phyloP scores from a whole-genome alignment of 306 rosid genomes.

The Dalbergia oliveri region DNA sequence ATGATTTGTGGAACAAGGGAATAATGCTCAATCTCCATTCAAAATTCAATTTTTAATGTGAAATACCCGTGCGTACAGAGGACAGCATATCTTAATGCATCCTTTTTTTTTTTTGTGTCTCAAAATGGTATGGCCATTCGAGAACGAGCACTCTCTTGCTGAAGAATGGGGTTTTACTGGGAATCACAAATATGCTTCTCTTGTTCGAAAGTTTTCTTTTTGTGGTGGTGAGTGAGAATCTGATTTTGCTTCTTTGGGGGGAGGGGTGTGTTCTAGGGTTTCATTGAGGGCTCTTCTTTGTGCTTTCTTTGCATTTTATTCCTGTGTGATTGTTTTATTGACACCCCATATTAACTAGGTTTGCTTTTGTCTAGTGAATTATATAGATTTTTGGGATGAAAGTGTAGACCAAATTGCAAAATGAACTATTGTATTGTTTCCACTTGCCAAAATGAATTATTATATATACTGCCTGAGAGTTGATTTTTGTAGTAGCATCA shows the following conservation, averaged over 20 bases:
- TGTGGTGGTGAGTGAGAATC: conserved; percentile 12
- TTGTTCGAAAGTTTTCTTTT: not conserved
- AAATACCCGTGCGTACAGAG: conserved; percentile 2
- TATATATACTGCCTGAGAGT: not conserved
- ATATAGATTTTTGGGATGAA: conserved; percentile 35
- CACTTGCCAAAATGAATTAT: conserved; percentile 2
- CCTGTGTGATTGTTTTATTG: conserved; percentile 18
- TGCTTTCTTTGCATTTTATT: conserved; percentile 2
- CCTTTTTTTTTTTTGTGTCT: conserved; percentile 13
- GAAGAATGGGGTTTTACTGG: conserved; percentile 45
- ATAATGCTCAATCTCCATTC: conserved; percentile 24
- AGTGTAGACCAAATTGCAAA: not conserved
- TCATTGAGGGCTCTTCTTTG: conserved; percentile 30
- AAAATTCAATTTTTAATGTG: conserved; percentile 16
- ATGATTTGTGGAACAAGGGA: conserved; percentile 39
- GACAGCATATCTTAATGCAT: conserved; percentile 15
- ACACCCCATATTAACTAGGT: conserved; percentile 4
- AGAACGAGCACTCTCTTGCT: conserved; percentile 39
- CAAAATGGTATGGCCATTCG: conserved; percentile 21
- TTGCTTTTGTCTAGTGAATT: conserved; percentile 18
- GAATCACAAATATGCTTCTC: conserved; percentile 30
- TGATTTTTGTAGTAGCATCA: conserved; percentile 33
- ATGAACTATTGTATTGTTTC: conserved; percentile 17
- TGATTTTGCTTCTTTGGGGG: conserved; percentile 15
- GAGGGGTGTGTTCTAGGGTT: conserved; percentile 48